Conservation (phyloP, 139 green algal genomes). For the Chlamydomonas schloesseri region DNA sequence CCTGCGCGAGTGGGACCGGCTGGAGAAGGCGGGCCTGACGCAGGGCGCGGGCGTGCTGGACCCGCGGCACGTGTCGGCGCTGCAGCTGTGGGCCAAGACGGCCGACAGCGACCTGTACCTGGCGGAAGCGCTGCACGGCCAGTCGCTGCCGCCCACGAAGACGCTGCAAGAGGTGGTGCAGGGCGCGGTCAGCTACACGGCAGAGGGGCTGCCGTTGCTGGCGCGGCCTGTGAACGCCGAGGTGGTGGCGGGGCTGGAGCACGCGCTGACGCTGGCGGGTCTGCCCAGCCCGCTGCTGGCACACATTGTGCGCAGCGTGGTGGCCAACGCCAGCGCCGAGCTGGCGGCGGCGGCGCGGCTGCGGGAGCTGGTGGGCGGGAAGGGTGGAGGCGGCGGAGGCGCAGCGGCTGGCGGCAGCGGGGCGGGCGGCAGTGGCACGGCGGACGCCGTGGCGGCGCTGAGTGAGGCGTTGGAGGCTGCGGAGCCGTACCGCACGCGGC, state of each 20-base stretch:
- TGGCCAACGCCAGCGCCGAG: conserved; percentile 54
- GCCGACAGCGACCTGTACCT: conserved; percentile 77
- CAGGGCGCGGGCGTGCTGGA: conserved; percentile 41
- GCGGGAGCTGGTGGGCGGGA: conserved; percentile 61
- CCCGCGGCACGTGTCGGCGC: conserved; percentile 53
- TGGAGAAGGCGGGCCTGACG: conserved; percentile 62
- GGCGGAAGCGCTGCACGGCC: conserved; percentile 74
- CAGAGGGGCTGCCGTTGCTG: conserved; percentile 23
- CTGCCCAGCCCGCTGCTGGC: conserved; percentile 46
- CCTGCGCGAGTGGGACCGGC: conserved; percentile 76
- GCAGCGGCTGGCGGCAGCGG: not conserved
- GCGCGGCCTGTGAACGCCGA: conserved; percentile 50
- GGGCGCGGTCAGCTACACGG: conserved; percentile 15
- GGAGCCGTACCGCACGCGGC: conserved; percentile 58
- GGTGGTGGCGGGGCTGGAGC: conserved; percentile 57
- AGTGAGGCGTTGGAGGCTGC: conserved; percentile 64
- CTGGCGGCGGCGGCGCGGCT: conserved; percentile 66
- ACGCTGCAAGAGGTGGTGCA: conserved; percentile 63
- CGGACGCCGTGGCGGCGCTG: conserved; percentile 58
- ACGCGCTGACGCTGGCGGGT: conserved; percentile 56
- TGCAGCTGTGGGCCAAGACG: conserved; percentile 73
- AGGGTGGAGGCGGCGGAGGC: not conserved
- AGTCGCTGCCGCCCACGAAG: conserved; percentile 60
- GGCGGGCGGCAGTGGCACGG: conserved; percentile 17
- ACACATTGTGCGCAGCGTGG: conserved; percentile 17